Evolutionary conservation across 139 green algal genomes (phyloP).

Genomic region (Pseudopediastrum boryanum): DNA sequence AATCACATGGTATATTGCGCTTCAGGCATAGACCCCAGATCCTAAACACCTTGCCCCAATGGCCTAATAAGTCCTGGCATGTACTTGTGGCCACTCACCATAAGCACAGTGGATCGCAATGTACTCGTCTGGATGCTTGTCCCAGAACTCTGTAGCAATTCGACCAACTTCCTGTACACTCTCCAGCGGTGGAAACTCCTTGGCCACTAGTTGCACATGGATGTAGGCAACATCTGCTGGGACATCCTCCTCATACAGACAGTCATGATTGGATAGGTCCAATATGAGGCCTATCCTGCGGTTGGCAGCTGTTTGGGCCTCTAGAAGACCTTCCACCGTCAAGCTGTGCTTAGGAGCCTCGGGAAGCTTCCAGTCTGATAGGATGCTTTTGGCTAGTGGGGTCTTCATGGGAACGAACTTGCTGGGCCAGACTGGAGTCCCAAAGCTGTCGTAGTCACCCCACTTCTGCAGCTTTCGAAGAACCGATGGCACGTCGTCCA

Average conservation of each 20-base stretch:
- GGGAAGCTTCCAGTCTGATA: slow-evolving; percentile 59
- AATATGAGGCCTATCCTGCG: slow-evolving; percentile 73
- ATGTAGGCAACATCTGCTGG: slow-evolving; percentile 59
- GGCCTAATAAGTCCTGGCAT: too few relatives aligned
- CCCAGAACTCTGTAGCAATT: slow-evolving; percentile 59
- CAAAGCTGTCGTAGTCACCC: slow-evolving; percentile 43
- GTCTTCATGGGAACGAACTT: slow-evolving; percentile 53
- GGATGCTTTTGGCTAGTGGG: neutral
- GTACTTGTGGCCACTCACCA: slow-evolving; percentile 48
- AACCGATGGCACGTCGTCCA: slow-evolving; percentile 51
- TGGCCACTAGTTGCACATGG: slow-evolving; percentile 66
- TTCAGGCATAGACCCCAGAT: too few relatives aligned
- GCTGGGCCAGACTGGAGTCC: slow-evolving; percentile 21
- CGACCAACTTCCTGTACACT: slow-evolving; percentile 51
- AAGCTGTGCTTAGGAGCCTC: slow-evolving; percentile 63
- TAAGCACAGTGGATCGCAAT: slow-evolving; percentile 91
- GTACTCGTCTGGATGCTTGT: slow-evolving; percentile 53
- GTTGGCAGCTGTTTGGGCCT: slow-evolving; percentile 40
- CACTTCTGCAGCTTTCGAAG: slow-evolving; percentile 82
- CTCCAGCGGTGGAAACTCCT: slow-evolving; percentile 65
- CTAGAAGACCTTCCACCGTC: slow-evolving; percentile 59
- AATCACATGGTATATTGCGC: too few relatives aligned
- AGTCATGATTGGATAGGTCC: slow-evolving; percentile 85
- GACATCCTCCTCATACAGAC: slow-evolving; percentile 79
- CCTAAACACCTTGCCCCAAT: too few relatives aligned